phyloP scores from a whole-genome alignment of 768 basidiomycete species.

The button mushroom (Agaricus bisporus) region DNA sequence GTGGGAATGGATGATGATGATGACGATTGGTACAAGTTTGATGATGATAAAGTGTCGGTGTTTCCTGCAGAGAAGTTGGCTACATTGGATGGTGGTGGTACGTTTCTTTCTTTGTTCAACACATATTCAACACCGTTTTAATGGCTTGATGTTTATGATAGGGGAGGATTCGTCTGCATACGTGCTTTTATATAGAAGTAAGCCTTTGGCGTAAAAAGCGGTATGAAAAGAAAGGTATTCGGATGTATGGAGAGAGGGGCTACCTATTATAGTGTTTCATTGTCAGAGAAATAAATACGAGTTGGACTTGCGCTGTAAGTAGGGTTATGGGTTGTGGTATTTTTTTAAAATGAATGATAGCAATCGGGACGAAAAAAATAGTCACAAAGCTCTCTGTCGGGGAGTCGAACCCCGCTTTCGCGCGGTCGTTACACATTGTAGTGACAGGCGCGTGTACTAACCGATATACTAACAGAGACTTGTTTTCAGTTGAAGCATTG shows the following conservation, averaged over 20 bases:
- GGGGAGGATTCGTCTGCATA: constrained; percentile 28
- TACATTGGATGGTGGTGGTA: constrained; percentile 79
- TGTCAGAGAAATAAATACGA: neutral
- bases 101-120: neutral
- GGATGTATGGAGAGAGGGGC: too few species aligned
- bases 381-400: constrained; percentile 13
- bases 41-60: constrained; percentile 88
- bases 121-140: constrained; percentile 76
- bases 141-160: constrained; percentile 60
- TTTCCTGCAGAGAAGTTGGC: constrained; percentile 82
- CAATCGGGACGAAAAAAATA: neutral
- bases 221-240: too few species aligned
- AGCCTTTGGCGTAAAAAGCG: constrained; percentile 1
- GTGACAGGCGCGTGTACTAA: constrained; percentile 15
- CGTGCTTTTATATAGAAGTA: constrained; percentile 13
- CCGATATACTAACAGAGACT: constrained; percentile 13
- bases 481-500: neutral
- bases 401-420: constrained; percentile 17
- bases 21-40: constrained; percentile 94
- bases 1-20: constrained; percentile 53
- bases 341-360: neutral
- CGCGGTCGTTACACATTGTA: constrained; percentile 1
- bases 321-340: too few species aligned
- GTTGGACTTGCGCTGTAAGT: neutral
- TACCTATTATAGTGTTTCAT: neutral